A percentile compares a stretch with the other conserved stretches of the same genome.
Evolutionary conservation across 352 stramenopile genomes (phyloP).

Genomic region (Aphanomyces astaci): DNA sequence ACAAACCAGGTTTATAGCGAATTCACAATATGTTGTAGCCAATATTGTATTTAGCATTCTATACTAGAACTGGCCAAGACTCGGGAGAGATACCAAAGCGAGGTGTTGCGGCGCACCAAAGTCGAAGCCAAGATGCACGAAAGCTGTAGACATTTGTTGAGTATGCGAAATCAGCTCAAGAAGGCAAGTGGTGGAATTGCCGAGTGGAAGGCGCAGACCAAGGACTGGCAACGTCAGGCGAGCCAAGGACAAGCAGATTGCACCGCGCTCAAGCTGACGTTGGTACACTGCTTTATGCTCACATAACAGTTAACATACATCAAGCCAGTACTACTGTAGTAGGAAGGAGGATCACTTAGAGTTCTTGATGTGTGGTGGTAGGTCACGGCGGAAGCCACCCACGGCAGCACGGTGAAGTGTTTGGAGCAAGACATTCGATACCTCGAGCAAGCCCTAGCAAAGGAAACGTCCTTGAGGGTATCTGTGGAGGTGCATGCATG

Average conservation of each 20-base stretch:
- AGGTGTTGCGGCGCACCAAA: not conserved
- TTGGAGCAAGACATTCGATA: slow-evolving; percentile 13
- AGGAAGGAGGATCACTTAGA: no score
- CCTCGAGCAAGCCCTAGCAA: not conserved
- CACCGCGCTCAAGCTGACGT: not conserved
- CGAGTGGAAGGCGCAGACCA: not conserved
- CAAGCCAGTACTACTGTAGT: no score
- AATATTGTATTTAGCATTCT: no score
- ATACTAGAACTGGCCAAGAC: not conserved
- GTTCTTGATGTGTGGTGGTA: not conserved
- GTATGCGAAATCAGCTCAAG: slow-evolving; percentile 14
- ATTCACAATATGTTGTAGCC: no score
- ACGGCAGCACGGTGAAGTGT: slow-evolving; percentile 2
- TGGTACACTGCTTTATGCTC: no score
- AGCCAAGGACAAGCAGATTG: not conserved
- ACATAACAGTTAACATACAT: no score
- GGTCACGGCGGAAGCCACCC: not conserved
- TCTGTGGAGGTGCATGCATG: not conserved
- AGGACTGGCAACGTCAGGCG: not conserved
- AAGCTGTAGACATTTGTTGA: slow-evolving; percentile 13
- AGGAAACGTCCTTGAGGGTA: not conserved
- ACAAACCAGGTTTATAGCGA: no score
- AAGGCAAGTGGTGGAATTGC: not conserved
- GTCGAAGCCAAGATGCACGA: not conserved
- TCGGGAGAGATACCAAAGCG: not conserved